Evolutionary conservation across 768 basidiomycete genomes (phyloP), one percentile per base, ranked within the genome.

Genomic region (Steccherinum ochraceum): DNA sequence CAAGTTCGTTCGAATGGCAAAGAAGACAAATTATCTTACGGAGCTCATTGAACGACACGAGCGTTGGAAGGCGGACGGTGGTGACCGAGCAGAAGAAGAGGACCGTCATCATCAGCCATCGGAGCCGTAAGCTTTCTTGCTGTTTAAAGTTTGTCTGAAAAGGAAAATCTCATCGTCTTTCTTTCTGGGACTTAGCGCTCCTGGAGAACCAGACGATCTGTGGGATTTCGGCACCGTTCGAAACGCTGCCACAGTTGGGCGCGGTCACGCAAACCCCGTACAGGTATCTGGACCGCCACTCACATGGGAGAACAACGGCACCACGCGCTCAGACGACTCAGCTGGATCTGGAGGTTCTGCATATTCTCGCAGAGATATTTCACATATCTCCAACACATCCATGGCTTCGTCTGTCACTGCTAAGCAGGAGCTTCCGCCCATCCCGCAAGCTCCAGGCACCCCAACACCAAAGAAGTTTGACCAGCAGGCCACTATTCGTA

Each of bases 191-290:
- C 86, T 84, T 45, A 73, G 74, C 45, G 65, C 70, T 12, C 72
- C 73, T 49, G 76, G 74, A 30, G 86, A 88, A 57, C 74, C 78
- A 2, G 89, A 90, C 48, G 92, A 94, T 56, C 71, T 97, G 26
- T 98, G 95, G 95, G 95, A 98, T 65, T 96, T 97, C 68, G 95
- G 95, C 12, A 98, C 95, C 5, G 86, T 98, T 43, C 87, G 90
- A 51, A 85, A 93, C 60, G 80, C 79, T 40, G 72, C 69, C 18
- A 89, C 89, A 13, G 75, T 90, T 43, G 89, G 89, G n/a, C 78
- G 84, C 47, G 67, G 81, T 20, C 67, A 72, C 40, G 62, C 63
- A 25, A 79, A 75, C 58, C 77, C 77, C 50, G 68, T 80, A 55
- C 77, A 76, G 47, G 70, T 78, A 40, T 78, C 84, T 39, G 85